Conservation (phyloP, 345 rosid species). For the Rhodomyrtus tomentosa region DNA sequence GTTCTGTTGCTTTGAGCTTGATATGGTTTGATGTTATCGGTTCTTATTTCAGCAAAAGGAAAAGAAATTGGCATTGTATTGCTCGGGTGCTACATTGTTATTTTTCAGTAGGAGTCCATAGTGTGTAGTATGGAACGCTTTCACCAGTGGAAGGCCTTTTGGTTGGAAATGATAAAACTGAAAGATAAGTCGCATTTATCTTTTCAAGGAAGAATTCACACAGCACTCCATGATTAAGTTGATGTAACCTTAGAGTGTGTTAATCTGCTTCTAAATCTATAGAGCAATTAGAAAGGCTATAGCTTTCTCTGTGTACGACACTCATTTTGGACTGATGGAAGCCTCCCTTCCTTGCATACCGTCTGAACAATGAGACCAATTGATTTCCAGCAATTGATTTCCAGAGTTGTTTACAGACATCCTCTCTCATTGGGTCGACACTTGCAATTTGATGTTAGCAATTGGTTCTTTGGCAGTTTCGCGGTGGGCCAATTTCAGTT, state of each 20-base stretch:
- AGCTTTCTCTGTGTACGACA: neutral
- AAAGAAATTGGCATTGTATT: neutral
- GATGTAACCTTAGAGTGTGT: neutral
- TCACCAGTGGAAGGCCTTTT: neutral
- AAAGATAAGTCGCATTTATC: neutral
- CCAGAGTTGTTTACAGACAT: neutral
- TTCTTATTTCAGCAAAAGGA: neutral
- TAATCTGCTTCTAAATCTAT: neutral
- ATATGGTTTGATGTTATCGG: neutral
- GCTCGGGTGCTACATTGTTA: neutral
- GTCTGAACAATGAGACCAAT: neutral
- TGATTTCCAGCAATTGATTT: neutral
- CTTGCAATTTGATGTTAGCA: neutral
- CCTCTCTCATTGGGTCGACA: neutral
- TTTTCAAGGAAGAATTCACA: neutral
- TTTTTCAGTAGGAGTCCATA: neutral
- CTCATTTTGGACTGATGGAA: neutral
- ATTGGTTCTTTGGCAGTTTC: slow-evolving; percentile 34
- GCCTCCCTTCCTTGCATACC: neutral
- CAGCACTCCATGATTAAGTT: neutral
- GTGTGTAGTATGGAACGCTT: neutral
- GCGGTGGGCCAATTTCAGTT: slow-evolving; percentile 87
- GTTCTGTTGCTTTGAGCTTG: neutral
- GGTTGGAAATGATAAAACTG: neutral
- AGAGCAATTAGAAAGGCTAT: neutral